These are phyloP conservation scores for Talaromyces amestolkiae DNA, from an alignment of 2,329 filamentous ascomycete species.

Conservation along the genomic window DNA sequence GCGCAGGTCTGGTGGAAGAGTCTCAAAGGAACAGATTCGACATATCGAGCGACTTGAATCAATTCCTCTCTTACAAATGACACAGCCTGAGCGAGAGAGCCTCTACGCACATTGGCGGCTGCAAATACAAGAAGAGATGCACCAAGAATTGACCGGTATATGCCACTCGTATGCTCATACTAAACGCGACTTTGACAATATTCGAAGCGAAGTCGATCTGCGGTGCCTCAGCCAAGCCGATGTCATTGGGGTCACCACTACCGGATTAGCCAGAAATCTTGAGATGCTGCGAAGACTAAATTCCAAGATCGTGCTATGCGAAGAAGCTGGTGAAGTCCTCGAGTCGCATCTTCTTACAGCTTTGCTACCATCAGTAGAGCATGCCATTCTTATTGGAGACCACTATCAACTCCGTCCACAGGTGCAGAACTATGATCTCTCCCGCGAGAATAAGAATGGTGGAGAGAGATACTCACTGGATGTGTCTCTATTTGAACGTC, in stretches of 20 bases:
- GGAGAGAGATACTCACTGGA: constrained; percentile 48
- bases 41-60: not conserved
- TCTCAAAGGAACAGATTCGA: not conserved
- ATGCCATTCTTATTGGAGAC: constrained; percentile 46
- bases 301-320: constrained; percentile 42
- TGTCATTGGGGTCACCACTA: constrained; percentile 56
- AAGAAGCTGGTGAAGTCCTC: constrained; percentile 46
- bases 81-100: constrained; percentile 3
- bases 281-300: constrained; percentile 44
- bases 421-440: constrained; percentile 38
- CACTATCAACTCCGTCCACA: constrained; percentile 45
- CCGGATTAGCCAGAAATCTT: constrained; percentile 50
- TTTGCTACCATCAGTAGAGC: constrained; percentile 42
- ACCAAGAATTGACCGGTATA: not conserved
- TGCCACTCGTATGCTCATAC: not conserved
- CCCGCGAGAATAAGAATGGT: constrained; percentile 29
- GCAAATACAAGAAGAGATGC: not conserved
- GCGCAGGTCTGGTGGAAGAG: not conserved
- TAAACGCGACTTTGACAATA: constrained; percentile 22
- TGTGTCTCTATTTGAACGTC: constrained; percentile 53
- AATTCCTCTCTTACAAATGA: not conserved
- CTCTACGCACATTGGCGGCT: not conserved
- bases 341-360: constrained; percentile 44
- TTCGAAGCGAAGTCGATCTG: constrained; percentile 29
- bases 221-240: constrained; percentile 40